Conservation (phyloP, 345 rosid species). For the Capsella bursapastoris region DNA sequence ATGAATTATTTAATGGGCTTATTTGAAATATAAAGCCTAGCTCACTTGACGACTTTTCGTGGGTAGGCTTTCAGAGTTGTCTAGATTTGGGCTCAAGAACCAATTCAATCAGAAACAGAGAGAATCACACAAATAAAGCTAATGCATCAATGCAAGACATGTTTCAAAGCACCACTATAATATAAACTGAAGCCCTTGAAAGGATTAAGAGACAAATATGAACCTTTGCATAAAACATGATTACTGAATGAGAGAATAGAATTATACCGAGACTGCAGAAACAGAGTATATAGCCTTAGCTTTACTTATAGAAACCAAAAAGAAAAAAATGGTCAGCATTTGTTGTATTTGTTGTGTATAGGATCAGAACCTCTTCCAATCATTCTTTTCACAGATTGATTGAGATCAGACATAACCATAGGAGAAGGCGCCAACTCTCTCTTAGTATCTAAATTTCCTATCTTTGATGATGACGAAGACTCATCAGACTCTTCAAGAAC, state of each 20-base stretch:
- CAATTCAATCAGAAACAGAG: background rate
- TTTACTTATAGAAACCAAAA: constrained; percentile 26
- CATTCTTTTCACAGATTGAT: constrained; percentile 67
- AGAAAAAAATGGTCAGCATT: constrained; percentile 47
- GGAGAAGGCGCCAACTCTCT: constrained; percentile 59
- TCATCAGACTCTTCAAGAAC: constrained; percentile 43
- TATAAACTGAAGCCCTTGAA: too few species aligned
- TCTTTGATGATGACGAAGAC: constrained; percentile 30
- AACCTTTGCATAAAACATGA: too few species aligned
- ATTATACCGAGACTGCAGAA: background rate
- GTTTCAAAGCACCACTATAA: background rate
- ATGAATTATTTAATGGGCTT: constrained; percentile 11
- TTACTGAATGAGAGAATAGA: too few species aligned
- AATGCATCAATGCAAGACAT: background rate
- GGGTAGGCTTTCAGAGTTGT: background rate
- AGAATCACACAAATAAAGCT: constrained; percentile 21
- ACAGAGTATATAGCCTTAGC: constrained; percentile 21
- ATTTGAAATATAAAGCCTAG: constrained; percentile 6
- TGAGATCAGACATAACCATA: constrained; percentile 56
- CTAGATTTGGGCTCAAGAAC: constrained; percentile 11
- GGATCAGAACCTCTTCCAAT: constrained; percentile 85
- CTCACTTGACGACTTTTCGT: background rate
- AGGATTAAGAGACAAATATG: too few species aligned
- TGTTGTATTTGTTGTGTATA: constrained; percentile 85
- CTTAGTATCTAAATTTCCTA: constrained; percentile 40